Evolutionary conservation across 2,329 filamentous ascomycete species (phyloP).

Genomic region (Rhinocladiella mackenziei): DNA sequence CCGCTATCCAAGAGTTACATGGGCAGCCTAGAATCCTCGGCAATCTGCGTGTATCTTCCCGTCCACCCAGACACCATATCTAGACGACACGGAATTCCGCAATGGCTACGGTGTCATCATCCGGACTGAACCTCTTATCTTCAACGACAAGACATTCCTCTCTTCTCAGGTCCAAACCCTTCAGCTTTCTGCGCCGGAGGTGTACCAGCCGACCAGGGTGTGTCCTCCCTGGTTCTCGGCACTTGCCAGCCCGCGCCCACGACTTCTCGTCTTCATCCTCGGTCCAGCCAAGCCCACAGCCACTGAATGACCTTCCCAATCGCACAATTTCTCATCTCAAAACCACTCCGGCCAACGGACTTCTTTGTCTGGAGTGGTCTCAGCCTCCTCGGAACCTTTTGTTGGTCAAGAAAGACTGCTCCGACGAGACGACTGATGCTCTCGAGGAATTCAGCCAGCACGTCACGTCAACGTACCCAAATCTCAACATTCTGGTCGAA

Average conservation of each 20-base stretch:
- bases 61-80: no score
- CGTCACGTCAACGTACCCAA: constrained; percentile 73
- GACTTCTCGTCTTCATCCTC: not conserved
- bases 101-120: not conserved
- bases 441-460: constrained; percentile 64
- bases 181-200: not conserved
- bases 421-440: constrained; percentile 52
- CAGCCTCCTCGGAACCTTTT: constrained; percentile 65
- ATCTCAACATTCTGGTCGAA: constrained; percentile 79
- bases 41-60: no score
- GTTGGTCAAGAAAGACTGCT: constrained; percentile 63
- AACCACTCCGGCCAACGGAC: constrained; percentile 45
- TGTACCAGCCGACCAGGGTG: not conserved
- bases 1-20: no score
- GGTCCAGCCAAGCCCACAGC: not conserved
- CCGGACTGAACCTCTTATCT: not conserved
- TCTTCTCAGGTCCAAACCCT: not conserved
- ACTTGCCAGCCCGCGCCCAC: constrained; percentile 2
- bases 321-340: constrained; percentile 18
- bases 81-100: not conserved
- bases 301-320: constrained; percentile 12
- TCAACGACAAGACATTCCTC: not conserved
- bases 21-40: no score
- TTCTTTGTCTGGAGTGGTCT: constrained; percentile 65
- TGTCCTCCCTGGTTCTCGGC: not conserved